These are phyloP conservation scores for Yamadazyma taylorii DNA, from an alignment of 1,139 yeast genomes.

Conservation along the genomic window DNA sequence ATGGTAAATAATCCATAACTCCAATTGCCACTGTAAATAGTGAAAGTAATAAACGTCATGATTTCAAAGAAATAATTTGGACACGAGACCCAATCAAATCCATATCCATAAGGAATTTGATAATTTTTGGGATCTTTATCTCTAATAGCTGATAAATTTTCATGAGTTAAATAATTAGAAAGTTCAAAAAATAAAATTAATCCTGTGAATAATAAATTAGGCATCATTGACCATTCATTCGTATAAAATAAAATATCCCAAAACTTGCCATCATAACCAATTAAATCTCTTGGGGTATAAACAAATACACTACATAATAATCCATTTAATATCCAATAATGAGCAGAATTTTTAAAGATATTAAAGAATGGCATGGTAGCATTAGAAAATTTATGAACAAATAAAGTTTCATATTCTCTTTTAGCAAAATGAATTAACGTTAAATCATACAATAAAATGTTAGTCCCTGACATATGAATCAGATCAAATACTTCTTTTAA, in stretches of 20 bases:
- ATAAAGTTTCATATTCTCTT: constrained; percentile 84
- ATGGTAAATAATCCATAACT: constrained; percentile 67
- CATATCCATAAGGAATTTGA: constrained; percentile 48
- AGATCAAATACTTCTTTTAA: constrained; percentile 7
- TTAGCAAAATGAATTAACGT: constrained; percentile 76
- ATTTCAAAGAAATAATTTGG: constrained; percentile 94
- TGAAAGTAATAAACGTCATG: constrained; percentile 68
- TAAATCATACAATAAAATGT: constrained; percentile 27
- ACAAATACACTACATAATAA: constrained; percentile 64
- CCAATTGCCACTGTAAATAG: constrained; percentile 75
- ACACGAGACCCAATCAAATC: constrained; percentile 48
- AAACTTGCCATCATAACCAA: constrained; percentile 9
- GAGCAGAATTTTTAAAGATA: constrained; percentile 83
- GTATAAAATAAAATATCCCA: constrained; percentile 10
- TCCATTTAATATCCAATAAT: constrained; percentile 91
- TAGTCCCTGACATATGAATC: constrained; percentile 12
- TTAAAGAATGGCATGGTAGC: constrained; percentile 91
- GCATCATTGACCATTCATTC: constrained; percentile 10
- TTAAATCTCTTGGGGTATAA: constrained; percentile 53
- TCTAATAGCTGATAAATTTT: constrained; percentile 58
- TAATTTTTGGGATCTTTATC: constrained; percentile 36
- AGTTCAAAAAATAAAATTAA: constrained; percentile 50
- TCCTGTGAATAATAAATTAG: constrained; percentile 5
- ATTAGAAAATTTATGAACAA: constrained; percentile 79
- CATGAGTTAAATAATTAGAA: constrained; percentile 72